These are phyloP conservation scores for Saccharomycopsis vini DNA, from an alignment of 805 yeast species.

Conservation along the genomic window DNA sequence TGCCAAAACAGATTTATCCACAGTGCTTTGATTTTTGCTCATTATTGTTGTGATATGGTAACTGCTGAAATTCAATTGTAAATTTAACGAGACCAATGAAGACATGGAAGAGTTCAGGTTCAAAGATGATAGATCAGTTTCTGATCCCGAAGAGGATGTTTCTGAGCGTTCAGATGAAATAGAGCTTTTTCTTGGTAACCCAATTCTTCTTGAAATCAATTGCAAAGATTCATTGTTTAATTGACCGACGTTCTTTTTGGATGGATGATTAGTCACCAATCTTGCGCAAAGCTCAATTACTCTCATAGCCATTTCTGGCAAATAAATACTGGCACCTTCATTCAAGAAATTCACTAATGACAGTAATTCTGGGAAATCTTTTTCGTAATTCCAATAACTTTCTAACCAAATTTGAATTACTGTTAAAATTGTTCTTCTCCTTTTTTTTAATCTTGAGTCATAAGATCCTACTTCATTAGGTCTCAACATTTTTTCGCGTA, in stretches of 20 bases:
- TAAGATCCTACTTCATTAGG: slow-evolving; percentile 9
- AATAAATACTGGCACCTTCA: slow-evolving; percentile 52
- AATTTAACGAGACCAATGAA: slow-evolving; percentile 41
- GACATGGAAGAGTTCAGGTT: slow-evolving; percentile 30
- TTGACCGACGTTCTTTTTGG: slow-evolving; percentile 12
- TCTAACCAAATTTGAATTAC: slow-evolving; percentile 81
- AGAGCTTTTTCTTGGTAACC: slow-evolving; percentile 24
- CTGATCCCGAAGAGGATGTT: slow-evolving; percentile 35
- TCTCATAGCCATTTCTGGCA: slow-evolving; percentile 59
- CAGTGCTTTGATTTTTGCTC: slow-evolving; percentile 28
- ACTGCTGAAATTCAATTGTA: slow-evolving; percentile 64
- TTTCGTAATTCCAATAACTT: slow-evolving; percentile 70
- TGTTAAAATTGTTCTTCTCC: slow-evolving; percentile 59
- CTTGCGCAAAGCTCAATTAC: slow-evolving; percentile 55
- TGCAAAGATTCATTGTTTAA: slow-evolving; percentile 10
- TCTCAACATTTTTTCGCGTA: slow-evolving; percentile 6
- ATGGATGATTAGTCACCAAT: slow-evolving; percentile 45
- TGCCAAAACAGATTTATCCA: slow-evolving; percentile 41
- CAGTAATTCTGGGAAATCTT: slow-evolving; percentile 54
- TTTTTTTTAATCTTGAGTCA: slow-evolving; percentile 41
- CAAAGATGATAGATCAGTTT: slow-evolving; percentile 27
- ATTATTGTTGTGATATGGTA: slow-evolving; percentile 30
- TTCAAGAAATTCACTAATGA: slow-evolving; percentile 71
- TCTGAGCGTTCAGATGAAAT: slow-evolving; percentile 27
- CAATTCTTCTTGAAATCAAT: slow-evolving; percentile 17